Evolutionary conservation across 1,284 basidiomycete genomes (phyloP).

Genomic region (Heterobasidion parviporum): DNA sequence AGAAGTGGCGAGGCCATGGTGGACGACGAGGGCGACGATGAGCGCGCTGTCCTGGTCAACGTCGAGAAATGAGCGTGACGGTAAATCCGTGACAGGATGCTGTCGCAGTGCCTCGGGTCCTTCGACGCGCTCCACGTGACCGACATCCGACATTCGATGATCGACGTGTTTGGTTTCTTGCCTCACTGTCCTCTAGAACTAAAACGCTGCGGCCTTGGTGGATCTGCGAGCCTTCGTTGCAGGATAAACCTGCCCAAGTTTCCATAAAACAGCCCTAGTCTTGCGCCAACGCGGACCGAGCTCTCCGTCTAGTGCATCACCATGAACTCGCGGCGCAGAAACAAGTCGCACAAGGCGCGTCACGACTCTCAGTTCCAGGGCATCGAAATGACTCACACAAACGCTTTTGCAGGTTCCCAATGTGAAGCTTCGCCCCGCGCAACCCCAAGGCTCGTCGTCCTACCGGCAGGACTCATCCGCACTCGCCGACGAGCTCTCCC

Average conservation of each 20-base stretch:
- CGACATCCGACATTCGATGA: neutral
- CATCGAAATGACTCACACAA: neutral
- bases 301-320: neutral
- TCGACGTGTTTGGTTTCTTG: neutral
- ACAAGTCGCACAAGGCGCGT: slow-evolving; percentile 4
- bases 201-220: neutral
- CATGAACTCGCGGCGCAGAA: slow-evolving; percentile 1
- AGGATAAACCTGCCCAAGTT: too few relatives aligned
- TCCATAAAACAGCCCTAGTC: too few relatives aligned
- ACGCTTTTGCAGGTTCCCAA: slow-evolving; percentile 1
- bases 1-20: neutral
- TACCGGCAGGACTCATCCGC: neutral
- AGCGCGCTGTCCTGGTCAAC: neutral
- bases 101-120: neutral
- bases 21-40: neutral
- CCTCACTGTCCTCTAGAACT: neutral
- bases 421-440: slow-evolving; percentile 3
- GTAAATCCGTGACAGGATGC: neutral
- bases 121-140: neutral
- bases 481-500: neutral
- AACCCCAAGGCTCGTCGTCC: neutral
- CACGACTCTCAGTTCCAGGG: neutral
- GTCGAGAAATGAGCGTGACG: neutral
- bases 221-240: neutral
- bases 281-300: neutral